phyloP scores from a whole-genome alignment of 1,284 basidiomycete species.

The Naganishia liquefaciens region DNA sequence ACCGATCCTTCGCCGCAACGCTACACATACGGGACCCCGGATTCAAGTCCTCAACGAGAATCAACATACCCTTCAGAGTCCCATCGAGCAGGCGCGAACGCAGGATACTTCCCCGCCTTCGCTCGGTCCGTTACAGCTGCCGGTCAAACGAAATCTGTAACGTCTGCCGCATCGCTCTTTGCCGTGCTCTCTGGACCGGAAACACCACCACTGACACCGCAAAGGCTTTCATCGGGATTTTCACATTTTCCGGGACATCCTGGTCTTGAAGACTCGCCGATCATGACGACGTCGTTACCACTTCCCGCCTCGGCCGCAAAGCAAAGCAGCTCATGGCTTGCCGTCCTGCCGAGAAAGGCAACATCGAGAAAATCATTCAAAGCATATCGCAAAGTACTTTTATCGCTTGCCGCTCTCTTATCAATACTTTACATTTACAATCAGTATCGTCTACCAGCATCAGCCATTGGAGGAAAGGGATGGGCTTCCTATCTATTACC shows the following conservation, averaged over 20 bases:
- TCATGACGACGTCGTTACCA: conserved; percentile 1
- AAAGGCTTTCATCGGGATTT: neutral
- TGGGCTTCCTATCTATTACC: conserved; percentile 7
- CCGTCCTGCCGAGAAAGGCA: conserved; percentile 5
- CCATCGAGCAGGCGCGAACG: neutral
- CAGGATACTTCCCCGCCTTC: conserved; percentile 19
- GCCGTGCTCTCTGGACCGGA: conserved; percentile 8
- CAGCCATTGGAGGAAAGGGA: neutral
- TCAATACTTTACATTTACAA: conserved; percentile 14
- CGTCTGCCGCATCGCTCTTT: conserved; percentile 14
- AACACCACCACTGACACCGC: conserved; percentile 12
- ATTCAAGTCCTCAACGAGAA: conserved; percentile 2
- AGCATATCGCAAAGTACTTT: conserved; percentile 8
- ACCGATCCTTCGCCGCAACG: conserved; percentile 7
- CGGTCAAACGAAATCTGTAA: neutral
- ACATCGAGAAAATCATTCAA: conserved; percentile 11
- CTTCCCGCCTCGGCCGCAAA: conserved; percentile 5
- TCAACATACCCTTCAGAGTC: neutral
- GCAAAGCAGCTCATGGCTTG: neutral
- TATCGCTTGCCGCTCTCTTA: conserved; percentile 10
- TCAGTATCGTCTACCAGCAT: neutral
- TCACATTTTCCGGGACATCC: neutral
- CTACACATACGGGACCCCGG: conserved; percentile 1
- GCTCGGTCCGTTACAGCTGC: conserved; percentile 10
- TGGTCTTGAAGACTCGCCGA: no score